Evolutionary conservation across 345 rosid genomes (phyloP), one percentile per base, ranked within the genome.

Genomic region (Toxicodendron radicans): DNA sequence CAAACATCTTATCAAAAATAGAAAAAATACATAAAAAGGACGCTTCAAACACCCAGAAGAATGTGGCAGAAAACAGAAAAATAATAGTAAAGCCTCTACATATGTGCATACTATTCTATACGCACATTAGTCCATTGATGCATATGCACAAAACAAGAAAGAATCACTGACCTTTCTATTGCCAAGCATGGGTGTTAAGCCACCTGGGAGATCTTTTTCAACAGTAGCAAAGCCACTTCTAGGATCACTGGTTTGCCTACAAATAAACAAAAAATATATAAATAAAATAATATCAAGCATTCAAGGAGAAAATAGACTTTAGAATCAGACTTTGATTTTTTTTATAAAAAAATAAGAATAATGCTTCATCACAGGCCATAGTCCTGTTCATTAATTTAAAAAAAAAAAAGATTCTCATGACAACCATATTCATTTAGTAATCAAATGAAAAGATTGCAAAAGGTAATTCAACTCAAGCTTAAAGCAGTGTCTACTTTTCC

Each of bases 131-230:
- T 8, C 5, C 24, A 54, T 33, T 11, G 51, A 71, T 57, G 10
- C 12, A 56, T 59, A 58, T 59, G 16, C 48, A 20, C 60, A 70
- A 8, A 61, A 73, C 43, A 11, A 24, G 53, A 58, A 64, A 59
- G 43, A 35, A 62, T 49, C 61, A 77, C 88, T 83, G 71, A 86
- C 98, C 97, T 94, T 92, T 81, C 84, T 86, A 81, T 89, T 93
- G 65, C 98, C 97, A 54, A 94, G 97, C 98, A 94, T 92, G 17
- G 97, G 97, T 30, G 98, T 94, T 79, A 92, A 82, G 70, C 91
- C 84, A 68, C 97, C 98, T 0, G 90, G 91, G 79, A 85, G 71
- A 76, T 89, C 97, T 83, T 91, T 92, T 89, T 92, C 97, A 68
- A 91, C 93, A 38, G 95, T 91, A 59, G 91, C 97, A 79, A 91